Evolutionary conservation across 2,329 filamentous ascomycete genomes (phyloP).

Genomic region (Epichloe gansuensis): DNA sequence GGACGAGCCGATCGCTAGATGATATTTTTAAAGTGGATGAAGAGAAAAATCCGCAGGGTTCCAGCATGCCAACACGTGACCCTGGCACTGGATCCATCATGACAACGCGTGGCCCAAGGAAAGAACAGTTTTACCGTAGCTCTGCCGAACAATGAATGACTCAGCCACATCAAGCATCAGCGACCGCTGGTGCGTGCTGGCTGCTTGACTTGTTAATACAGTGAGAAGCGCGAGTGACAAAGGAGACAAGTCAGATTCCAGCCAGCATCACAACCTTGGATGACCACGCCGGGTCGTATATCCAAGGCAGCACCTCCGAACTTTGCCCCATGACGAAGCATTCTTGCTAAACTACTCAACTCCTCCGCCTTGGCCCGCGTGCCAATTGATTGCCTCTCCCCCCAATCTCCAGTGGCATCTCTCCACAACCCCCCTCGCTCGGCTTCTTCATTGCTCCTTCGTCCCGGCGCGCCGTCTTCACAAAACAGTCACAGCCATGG

Average conservation of each 20-base stretch:
- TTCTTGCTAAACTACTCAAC: neutral
- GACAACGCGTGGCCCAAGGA: neutral
- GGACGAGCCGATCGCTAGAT: constrained; percentile 12
- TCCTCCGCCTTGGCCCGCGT: constrained; percentile 12
- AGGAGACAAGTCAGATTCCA: neutral
- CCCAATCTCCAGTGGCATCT: neutral
- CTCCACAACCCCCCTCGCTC: neutral
- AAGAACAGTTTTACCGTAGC: constrained; percentile 3
- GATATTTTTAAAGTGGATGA: neutral
- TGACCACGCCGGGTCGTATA: neutral
- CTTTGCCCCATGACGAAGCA: constrained; percentile 1
- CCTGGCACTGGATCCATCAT: no score
- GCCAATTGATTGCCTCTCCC: constrained; percentile 13
- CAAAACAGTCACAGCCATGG: constrained; percentile 46
- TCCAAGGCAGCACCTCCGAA: neutral
- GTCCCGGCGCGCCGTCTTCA: neutral
- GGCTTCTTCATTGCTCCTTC: neutral
- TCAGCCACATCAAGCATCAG: neutral
- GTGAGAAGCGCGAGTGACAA: neutral
- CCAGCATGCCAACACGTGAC: constrained; percentile 8
- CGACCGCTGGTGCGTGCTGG: neutral
- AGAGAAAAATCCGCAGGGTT: neutral
- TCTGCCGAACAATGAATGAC: constrained; percentile 9
- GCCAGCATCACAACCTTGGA: neutral
- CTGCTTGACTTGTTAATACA: neutral